A percentile compares a stretch with the other conserved stretches of the same genome.
These are phyloP conservation scores for Podaxis pistillaris DNA, from an alignment of 768 basidiomycete genomes.

Conservation along the genomic window DNA sequence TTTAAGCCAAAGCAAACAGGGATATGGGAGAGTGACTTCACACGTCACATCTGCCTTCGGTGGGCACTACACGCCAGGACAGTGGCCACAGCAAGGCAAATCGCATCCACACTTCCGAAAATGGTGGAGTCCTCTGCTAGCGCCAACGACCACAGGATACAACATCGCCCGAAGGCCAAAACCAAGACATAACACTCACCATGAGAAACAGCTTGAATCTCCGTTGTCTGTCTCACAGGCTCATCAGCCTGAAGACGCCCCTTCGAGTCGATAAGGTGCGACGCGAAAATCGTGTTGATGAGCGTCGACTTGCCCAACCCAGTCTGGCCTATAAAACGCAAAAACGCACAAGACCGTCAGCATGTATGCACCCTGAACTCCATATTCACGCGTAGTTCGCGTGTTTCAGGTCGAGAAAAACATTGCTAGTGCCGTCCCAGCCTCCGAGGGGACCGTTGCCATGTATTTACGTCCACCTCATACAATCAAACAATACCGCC, in stretches of 20 bases:
- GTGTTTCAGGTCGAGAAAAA: background rate
- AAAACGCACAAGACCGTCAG: background rate
- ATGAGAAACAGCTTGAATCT: conserved; percentile 94
- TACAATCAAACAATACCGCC: background rate
- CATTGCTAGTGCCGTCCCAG: background rate
- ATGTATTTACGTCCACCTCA: background rate
- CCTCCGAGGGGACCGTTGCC: background rate
- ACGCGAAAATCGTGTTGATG: conserved; percentile 99
- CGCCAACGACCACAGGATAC: no score
- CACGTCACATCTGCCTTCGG: conserved; percentile 14
- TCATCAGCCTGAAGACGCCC: conserved; percentile 87
- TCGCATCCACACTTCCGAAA: background rate
- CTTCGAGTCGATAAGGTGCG: conserved; percentile 97
- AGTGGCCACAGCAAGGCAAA: background rate
- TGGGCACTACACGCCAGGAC: background rate
- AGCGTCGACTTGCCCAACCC: conserved; percentile 98
- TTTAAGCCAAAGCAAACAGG: background rate
- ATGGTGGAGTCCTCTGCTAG: no score
- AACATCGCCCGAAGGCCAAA: background rate
- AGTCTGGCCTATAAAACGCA: conserved; percentile 71
- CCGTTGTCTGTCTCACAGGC: conserved; percentile 92
- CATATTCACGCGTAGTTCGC: background rate
- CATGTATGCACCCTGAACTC: background rate
- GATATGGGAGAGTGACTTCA: background rate
- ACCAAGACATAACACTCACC: conserved; percentile 49